Base-by-base conservation (phyloP, 208 protist genomes). In the Acanthamoeba rhysodes region DNA sequence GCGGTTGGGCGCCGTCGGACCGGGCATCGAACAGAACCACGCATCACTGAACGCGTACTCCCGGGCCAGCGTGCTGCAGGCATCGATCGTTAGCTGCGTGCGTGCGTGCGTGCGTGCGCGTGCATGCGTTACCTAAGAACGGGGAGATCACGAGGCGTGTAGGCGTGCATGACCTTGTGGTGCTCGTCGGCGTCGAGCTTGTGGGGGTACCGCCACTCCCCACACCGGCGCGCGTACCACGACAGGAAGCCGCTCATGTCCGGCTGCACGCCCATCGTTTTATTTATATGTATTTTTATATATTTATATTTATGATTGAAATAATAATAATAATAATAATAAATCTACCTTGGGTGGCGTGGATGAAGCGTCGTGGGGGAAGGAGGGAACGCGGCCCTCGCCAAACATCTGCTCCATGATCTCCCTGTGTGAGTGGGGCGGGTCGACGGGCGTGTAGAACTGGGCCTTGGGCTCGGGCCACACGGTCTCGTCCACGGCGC, bases 341-440 rank as follows among this genome's bases (percentile, higher is more conserved):
- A 68, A 68, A 1, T 66, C 14, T 48, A 80, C 72, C 72, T 32
- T 80, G 34, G 72, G 72, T 4, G 24, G 72, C 53, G 16, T 22
- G 12, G 16, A 22, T 22, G 53, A 59, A 14, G 29, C 7, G 72
- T 9, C 14, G 0, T 12, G 9, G 18, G 72, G 72, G 72, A 80
- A 80, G 34, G 72, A 48, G 18, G 72, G 72, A 10, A 80, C 72
- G 37, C 72, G 72, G 37, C 72, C 72, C 72, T 80, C 72, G 37
- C 72, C 72, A 48, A 48, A 90, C 57, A 90, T 68, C 57, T 90
- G 82, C 82, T 90, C 82, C 82, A 90, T 90, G 48, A 90, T 90
- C 41, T 90, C 82, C 41, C 20, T 90, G 57, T 90, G 82, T 48
- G 53, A 34, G 41, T 90, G 82, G 8, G 82, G 82, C 45, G 57